A percentile compares a stretch with the other conserved stretches of the same genome.
Conservation (phyloP, 1,284 basidiomycete species). For the Papiliotrema fonsecae region DNA sequence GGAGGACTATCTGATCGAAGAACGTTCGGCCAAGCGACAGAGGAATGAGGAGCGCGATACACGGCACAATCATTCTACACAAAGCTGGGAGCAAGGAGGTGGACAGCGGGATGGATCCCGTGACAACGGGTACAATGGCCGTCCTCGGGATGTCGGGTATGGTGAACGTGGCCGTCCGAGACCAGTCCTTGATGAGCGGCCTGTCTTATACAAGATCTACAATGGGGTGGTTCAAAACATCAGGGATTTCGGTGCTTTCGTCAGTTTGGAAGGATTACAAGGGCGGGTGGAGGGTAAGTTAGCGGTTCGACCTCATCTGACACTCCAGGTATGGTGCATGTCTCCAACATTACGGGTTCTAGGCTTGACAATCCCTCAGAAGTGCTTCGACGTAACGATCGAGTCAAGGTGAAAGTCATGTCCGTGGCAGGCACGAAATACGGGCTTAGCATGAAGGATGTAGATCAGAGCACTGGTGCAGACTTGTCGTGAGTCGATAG, state of each 20-base stretch:
- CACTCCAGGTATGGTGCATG: slow-evolving; percentile 81
- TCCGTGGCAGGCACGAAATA: slow-evolving; percentile 76
- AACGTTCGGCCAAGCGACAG: slow-evolving; percentile 57
- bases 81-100: background rate
- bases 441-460: slow-evolving; percentile 94
- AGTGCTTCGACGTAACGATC: slow-evolving; percentile 74
- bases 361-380: slow-evolving; percentile 84
- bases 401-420: slow-evolving; percentile 94
- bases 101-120: slow-evolving; percentile 47
- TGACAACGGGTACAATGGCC: slow-evolving; percentile 26
- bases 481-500: slow-evolving; percentile 63
- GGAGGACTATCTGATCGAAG: slow-evolving; percentile 49
- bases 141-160: background rate
- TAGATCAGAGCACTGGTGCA: slow-evolving; percentile 81
- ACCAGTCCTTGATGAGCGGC: slow-evolving; percentile 65
- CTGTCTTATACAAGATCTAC: slow-evolving; percentile 93
- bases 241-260: slow-evolving; percentile 95
- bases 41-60: slow-evolving; percentile 51
- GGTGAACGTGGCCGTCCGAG: slow-evolving; percentile 10
- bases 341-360: slow-evolving; percentile 78
- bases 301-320: background rate
- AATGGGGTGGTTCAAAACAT: slow-evolving; percentile 76
- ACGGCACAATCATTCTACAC: too few relatives aligned
- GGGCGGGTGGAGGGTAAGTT: slow-evolving; percentile 80
- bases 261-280: slow-evolving; percentile 76